These are phyloP conservation scores for Xylariales sp. DNA, from an alignment of 2,329 filamentous ascomycete genomes.

Conservation along the genomic window DNA sequence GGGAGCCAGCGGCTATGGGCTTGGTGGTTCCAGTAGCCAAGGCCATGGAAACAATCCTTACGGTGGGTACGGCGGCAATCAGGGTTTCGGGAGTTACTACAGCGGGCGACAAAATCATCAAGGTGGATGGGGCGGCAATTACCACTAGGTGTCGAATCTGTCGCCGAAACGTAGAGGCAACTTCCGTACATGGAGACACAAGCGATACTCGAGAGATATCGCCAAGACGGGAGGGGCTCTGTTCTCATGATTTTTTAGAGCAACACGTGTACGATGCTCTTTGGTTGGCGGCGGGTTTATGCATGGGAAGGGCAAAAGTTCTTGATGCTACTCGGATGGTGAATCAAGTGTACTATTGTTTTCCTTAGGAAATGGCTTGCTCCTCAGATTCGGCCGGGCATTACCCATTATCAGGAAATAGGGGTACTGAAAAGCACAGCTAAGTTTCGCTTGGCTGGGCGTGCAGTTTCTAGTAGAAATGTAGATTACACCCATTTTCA, in stretches of 20 bases:
- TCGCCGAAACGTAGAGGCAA: conserved; percentile 40
- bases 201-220: conserved; percentile 32
- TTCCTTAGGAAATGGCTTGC: conserved; percentile 46
- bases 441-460: conserved; percentile 34
- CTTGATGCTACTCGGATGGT: conserved; percentile 43
- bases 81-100: conserved; percentile 63
- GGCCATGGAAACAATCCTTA: conserved; percentile 68
- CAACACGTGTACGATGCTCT: conserved; percentile 39
- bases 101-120: conserved; percentile 59
- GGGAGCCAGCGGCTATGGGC: conserved; percentile 62
- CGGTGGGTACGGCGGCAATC: conserved; percentile 62
- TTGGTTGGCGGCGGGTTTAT: conserved; percentile 43
- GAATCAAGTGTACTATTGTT: conserved; percentile 50
- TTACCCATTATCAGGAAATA: conserved; percentile 47
- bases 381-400: conserved; percentile 42
- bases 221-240: conserved; percentile 35
- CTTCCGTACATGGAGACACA: conserved; percentile 34
- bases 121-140: conserved; percentile 71
- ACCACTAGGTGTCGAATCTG: conserved; percentile 54
- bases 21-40: conserved; percentile 62
- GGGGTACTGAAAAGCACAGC: conserved; percentile 46
- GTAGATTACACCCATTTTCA: conserved; percentile 36
- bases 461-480: conserved; percentile 36
- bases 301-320: conserved; percentile 47
- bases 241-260: conserved; percentile 44